Percentiles rank a stretch among this genome's conserved stretches.
These are phyloP conservation scores for Thelonectria rubi DNA, from an alignment of 2,329 filamentous ascomycete species.

Conservation along the genomic window DNA sequence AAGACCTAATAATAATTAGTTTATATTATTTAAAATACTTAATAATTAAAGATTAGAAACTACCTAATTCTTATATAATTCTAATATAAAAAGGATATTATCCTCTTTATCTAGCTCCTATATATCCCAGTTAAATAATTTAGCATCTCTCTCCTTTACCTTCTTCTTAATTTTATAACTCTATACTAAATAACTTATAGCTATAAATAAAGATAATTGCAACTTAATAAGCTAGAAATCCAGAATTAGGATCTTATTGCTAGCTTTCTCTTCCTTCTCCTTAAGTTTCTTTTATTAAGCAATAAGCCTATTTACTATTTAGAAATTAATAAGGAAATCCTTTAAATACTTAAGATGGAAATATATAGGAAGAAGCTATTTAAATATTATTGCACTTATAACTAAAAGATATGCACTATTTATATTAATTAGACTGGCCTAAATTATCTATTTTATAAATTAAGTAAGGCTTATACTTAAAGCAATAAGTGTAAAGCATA, in stretches of 20 bases:
- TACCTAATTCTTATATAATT: no score
- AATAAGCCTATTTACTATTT: neutral
- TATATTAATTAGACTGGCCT: no score
- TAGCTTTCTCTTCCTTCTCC: neutral
- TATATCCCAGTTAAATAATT: no score
- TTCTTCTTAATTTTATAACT: no score
- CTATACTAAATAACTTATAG: neutral
- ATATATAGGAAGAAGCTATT: neutral
- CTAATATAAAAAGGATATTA: no score
- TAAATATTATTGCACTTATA: neutral
- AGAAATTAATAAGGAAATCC: neutral
- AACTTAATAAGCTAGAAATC: neutral
- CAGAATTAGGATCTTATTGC: neutral
- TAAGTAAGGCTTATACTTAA: neutral
- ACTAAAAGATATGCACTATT: no score
- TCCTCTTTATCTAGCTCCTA: no score
- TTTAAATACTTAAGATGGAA: neutral
- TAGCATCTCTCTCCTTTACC: no score
- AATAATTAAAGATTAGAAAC: no score
- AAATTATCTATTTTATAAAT: no score
- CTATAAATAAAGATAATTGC: neutral
- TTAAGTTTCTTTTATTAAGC: neutral
- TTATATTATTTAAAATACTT: no score
- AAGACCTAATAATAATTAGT: no score
- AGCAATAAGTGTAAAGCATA: neutral